Evolutionary conservation across 495 filamentous ascomycete genomes (phyloP), one percentile per base, ranked within the genome.

Genomic region (Podospora conica): DNA sequence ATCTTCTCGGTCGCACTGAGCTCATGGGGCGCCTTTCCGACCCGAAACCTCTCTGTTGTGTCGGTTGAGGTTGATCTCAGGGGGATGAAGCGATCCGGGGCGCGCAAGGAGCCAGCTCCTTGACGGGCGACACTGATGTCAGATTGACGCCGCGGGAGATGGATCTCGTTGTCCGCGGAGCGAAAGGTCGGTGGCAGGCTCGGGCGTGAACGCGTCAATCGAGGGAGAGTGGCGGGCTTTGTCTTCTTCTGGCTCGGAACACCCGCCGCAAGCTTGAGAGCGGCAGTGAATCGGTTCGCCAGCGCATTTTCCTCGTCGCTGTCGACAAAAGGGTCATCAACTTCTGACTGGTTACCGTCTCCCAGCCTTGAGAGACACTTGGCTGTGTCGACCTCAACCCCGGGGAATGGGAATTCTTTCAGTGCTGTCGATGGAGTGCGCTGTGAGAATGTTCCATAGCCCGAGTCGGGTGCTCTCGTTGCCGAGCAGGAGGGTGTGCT

Each of bases 71-170:
- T 79, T 21, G 75, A 73, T 54, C 88, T 84, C 24, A 72, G 72
- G 27, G 90, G 84, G 24, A 93, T 86, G 72, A 92, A 96, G 24
- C 91, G 84, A 72, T 96, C 91, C 7, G 82, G 85, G 31, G 76
- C 76, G 6, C 71, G 69, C 6, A 69, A 27, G 3, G 64, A 72
- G 0, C 56, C 40, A 11, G 60, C 11, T 23, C 55, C 20, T 48
- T 60, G 21, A 1, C 61, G 66, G 15, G 60, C 29, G 18, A 59
- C 60, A 27, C 58, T 53, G 27, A 59, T 66, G n/a, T 73, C 63
- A 70, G 66, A 61, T 23, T 63, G 53, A 18, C 65, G 63, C 40
- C 66, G 68, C 7, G 65, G 70, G 21, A 64, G 58, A n/a, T 58
- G 66, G 12, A 67, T 25, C 3, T 53, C 48, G 0, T 59, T 54